phyloP scores from a whole-genome alignment of 139 green algal genomes.

The Eudorina sp. region DNA sequence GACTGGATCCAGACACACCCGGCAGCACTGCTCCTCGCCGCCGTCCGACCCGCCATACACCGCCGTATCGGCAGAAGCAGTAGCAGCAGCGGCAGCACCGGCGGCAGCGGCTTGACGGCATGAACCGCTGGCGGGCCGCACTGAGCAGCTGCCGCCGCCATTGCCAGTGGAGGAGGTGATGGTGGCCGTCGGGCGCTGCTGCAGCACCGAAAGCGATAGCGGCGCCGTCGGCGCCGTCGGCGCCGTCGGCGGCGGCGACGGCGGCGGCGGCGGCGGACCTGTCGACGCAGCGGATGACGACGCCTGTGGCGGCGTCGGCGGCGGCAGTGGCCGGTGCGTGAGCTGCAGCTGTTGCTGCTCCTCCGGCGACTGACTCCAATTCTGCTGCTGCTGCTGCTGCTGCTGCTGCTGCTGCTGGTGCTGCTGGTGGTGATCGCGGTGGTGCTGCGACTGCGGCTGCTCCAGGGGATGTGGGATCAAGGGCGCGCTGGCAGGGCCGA shows the following conservation, averaged over 20 bases:
- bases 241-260: not conserved
- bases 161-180: not conserved
- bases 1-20: constrained; percentile 43
- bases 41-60: no score
- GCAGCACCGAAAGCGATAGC: not conserved
- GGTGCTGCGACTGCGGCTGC: not conserved
- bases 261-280: not conserved
- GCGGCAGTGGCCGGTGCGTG: not conserved
- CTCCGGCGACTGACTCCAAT: not conserved
- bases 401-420: not conserved
- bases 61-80: not conserved
- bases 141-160: not conserved
- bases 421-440: not conserved
- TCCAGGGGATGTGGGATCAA: not conserved
- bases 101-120: not conserved
- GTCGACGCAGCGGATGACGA: not conserved
- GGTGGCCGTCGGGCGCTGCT: not conserved
- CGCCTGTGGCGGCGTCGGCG: not conserved
- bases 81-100: not conserved
- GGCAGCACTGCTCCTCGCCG: constrained; percentile 34
- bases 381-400: not conserved
- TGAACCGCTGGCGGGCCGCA: not conserved
- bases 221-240: not conserved
- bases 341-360: not conserved
- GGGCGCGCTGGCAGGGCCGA: no score